phyloP scores from a whole-genome alignment of 179 eudicot species.

The Actinidia arguta region DNA sequence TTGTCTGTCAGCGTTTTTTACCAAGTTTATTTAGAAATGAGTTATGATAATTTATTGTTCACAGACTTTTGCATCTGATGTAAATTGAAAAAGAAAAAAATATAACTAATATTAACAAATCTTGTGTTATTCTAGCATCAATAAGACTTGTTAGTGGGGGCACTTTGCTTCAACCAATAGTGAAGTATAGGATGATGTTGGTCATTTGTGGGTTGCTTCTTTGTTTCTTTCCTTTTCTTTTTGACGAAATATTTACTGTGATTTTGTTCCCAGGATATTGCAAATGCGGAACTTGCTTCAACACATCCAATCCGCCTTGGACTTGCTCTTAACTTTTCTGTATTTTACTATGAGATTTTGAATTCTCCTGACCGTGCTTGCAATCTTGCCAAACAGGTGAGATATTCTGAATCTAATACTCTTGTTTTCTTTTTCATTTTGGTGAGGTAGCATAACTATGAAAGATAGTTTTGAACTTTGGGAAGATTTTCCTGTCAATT shows the following conservation, averaged over 20 bases:
- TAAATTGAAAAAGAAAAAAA: not conserved
- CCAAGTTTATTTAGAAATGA: not conserved
- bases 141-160: not conserved
- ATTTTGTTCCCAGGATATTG: slow-evolving; percentile 61
- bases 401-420: not conserved
- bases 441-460: not conserved
- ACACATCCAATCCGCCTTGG: slow-evolving; percentile 84
- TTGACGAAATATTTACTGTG: not conserved
- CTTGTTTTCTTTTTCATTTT: not conserved
- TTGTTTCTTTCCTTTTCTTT: not conserved
- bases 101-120: not conserved
- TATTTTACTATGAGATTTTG: slow-evolving; percentile 73
- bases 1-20: not conserved
- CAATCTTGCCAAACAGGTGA: slow-evolving; percentile 45
- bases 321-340: slow-evolving; percentile 75
- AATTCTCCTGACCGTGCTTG: slow-evolving; percentile 71
- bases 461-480: not conserved
- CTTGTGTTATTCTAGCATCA: not conserved
- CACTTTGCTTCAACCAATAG: not conserved
- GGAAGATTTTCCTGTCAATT: not conserved
- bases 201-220: not conserved
- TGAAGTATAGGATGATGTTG: not conserved
- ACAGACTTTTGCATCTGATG: not conserved
- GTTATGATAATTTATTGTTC: not conserved
- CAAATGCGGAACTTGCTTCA: slow-evolving; percentile 68